These are phyloP conservation scores for Vaccinium darrowii DNA, from an alignment of 148 eudicot species.

Conservation along the genomic window DNA sequence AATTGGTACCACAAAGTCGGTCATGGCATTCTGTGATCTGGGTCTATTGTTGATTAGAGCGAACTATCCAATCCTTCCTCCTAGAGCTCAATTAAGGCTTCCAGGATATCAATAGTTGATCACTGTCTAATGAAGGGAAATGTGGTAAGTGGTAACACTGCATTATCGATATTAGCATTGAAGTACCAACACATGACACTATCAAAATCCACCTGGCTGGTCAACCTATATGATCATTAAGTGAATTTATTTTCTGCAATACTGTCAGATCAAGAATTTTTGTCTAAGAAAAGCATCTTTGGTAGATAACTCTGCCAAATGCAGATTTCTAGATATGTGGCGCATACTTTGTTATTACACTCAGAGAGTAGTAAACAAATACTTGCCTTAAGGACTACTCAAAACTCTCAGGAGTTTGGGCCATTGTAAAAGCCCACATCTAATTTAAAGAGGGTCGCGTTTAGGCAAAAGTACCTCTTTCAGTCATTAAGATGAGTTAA, in stretches of 20 bases:
- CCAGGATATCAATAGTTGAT: not conserved
- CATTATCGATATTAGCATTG: not conserved
- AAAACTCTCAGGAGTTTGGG: not conserved
- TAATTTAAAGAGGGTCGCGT: not conserved
- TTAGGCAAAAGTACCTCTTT: not conserved
- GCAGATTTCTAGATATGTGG: not conserved
- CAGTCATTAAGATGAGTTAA: not conserved
- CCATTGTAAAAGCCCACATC: not conserved
- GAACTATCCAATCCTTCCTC: not conserved
- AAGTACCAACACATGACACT: not conserved
- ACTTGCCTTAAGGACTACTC: not conserved
- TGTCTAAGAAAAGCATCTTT: not conserved
- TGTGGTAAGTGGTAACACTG: not conserved
- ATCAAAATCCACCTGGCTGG: not conserved
- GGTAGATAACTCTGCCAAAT: not conserved
- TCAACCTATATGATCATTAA: not conserved
- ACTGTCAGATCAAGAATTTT: not conserved
- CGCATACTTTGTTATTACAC: not conserved
- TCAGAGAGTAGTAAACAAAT: not conserved
- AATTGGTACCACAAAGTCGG: not conserved
- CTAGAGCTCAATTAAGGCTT: not conserved
- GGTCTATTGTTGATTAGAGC: not conserved
- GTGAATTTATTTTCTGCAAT: not conserved
- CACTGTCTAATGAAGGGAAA: not conserved
- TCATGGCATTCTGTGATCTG: not conserved